Base-by-base conservation (phyloP, 2,329 filamentous ascomycete genomes). In the Raffaelea ambrosiae region DNA sequence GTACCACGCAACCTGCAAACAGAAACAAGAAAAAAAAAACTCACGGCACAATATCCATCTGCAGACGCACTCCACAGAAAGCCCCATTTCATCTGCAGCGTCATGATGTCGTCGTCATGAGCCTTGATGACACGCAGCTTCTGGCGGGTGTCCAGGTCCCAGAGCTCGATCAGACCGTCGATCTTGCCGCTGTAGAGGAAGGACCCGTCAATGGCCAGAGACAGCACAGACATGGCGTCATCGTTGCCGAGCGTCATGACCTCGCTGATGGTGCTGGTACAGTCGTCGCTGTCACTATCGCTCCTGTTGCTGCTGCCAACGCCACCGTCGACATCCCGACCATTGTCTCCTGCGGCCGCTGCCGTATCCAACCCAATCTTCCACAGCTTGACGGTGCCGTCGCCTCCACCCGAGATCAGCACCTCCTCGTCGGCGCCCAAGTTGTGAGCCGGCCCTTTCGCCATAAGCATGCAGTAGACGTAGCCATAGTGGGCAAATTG, bases 311-410 rank as follows among this genome's bases (percentile, higher is more conserved):
- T 35, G 4, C 23, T 77, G 2, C 79, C 78, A 46, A 74, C 73
- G 16, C 70, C 68, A 11, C 76, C 67, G 8, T 74, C 67, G 13
- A 78, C 64, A 3, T 67, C 66, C 13, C 70, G 68, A 3, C 67
- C 65, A 5, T 67, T 61, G 3, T n/a, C 53, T 36, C 20, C 31
- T 4, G 60, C 55, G n/a, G 57, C 56, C 3, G 22, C 11, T 19
- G 38, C 26, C 11, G 22, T 9, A 44, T 52, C 52, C 13, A 13
- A 13, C 9, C 62, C 67, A 16, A 95, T 73, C 46, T 77, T 79
- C 93, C 93, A 98, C n/a, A 97, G 65, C 65, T 95, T 95, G 61
- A 98, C 90, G 0, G 86, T 87, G 0, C 93, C 94, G 60, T 97
- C 93, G 29, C 93, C 94, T 33, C 88, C 90, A 9, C 90, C 93